A percentile compares a stretch with the other conserved stretches of the same genome.
These are phyloP conservation scores for Gautieria morchelliformis DNA, from an alignment of 768 basidiomycete species.

Conservation along the genomic window DNA sequence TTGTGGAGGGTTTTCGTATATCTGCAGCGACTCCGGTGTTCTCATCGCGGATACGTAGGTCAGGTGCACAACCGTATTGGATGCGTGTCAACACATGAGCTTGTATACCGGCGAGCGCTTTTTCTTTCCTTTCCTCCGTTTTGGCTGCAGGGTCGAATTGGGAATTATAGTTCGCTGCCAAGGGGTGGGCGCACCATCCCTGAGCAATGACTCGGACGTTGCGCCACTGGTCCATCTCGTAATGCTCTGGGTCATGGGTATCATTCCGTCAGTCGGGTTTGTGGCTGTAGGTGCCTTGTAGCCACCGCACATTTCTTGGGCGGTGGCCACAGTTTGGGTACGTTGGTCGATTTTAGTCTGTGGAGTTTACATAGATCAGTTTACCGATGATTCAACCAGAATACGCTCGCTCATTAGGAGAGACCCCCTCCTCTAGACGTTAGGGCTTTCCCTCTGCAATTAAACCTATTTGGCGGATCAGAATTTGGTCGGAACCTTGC, in stretches of 20 bases:
- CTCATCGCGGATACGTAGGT: neutral
- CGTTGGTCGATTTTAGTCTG: no score
- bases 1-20: constrained; percentile 10
- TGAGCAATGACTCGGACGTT: constrained; percentile 5
- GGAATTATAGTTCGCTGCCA: neutral
- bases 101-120: constrained; percentile 8
- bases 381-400: no score
- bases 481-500: no score
- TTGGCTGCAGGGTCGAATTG: neutral
- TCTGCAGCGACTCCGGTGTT: neutral
- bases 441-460: no score
- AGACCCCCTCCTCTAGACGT: no score
- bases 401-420: no score
- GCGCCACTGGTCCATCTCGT: constrained; percentile 37
- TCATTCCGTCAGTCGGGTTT: no score
- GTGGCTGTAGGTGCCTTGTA: no score
- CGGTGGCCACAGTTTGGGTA: no score
- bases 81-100: constrained; percentile 7
- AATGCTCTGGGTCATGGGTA: constrained; percentile 69
- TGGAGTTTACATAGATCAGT: no score
- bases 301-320: no score
- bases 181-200: neutral
- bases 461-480: no score
- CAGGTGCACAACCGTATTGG: constrained; percentile 10
- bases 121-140: neutral